Percentiles rank a stretch among this genome's conserved stretches.
phyloP scores from a whole-genome alignment of 176 grass and related monocot genomes.

The Raddia distichophylla region DNA sequence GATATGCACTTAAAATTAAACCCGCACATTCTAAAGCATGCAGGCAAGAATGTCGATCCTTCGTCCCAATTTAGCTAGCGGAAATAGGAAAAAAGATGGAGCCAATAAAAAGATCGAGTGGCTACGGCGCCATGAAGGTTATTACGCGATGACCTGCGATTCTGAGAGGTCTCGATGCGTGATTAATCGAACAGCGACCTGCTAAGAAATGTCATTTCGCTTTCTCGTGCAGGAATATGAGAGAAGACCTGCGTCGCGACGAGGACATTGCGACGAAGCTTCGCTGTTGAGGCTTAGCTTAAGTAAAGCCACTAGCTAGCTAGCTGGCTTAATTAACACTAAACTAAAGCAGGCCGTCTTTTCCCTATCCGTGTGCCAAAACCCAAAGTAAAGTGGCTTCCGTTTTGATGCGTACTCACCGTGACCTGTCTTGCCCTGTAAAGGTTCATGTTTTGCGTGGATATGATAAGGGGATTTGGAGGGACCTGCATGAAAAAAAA shows the following conservation, averaged over 20 bases:
- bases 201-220: slow-evolving; percentile 7
- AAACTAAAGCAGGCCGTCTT: slow-evolving; percentile 15
- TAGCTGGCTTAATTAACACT: slow-evolving; percentile 19
- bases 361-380: not conserved
- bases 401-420: not conserved
- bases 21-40: not conserved
- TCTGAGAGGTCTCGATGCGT: not conserved
- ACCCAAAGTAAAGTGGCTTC: not conserved
- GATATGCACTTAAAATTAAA: not conserved
- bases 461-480: not conserved
- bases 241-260: slow-evolving; percentile 33
- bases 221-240: slow-evolving; percentile 47
- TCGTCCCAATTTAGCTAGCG: not conserved
- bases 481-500: not conserved
- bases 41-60: not conserved
- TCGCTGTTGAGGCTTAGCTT: slow-evolving; percentile 25
- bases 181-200: not conserved
- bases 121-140: too few relatives aligned
- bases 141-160: not conserved
- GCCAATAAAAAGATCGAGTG: not conserved
- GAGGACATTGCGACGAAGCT: slow-evolving; percentile 39
- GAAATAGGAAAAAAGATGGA: not conserved
- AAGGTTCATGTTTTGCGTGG: not conserved
- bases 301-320: slow-evolving; percentile 2
- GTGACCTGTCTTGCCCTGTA: slow-evolving; percentile 35